Conservation (phyloP, 208 protist species). For the Acanthamoeba sp. region DNA sequence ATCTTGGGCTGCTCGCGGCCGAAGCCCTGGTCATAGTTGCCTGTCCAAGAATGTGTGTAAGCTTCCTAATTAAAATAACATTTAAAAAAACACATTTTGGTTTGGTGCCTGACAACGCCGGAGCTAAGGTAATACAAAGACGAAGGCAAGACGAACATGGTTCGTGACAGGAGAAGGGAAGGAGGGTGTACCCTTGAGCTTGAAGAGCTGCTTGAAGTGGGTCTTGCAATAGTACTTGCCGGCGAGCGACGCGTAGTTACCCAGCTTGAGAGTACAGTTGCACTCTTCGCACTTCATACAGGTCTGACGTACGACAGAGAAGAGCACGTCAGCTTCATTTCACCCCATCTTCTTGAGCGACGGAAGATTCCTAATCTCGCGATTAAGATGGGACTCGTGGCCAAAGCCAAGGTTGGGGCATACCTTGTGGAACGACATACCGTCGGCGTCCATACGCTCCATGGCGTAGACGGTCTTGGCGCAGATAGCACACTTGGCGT, state of each 20-base stretch:
- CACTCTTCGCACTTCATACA: conserved; percentile 84
- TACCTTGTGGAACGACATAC: conserved; percentile 42
- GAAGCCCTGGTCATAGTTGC: conserved; percentile 59
- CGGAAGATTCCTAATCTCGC: not conserved
- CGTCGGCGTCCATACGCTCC: conserved; percentile 71
- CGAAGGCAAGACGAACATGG: not conserved
- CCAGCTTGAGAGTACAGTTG: conserved; percentile 80
- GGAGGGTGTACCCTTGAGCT: conserved; percentile 9
- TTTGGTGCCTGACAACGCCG: not conserved
- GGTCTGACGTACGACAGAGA: not conserved
- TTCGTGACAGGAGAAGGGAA: not conserved
- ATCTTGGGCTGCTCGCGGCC: conserved; percentile 44
- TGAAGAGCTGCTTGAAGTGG: conserved; percentile 64
- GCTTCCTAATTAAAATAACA: not conserved
- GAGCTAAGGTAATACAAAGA: not conserved
- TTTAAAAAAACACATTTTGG: not conserved
- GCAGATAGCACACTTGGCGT: conserved; percentile 77
- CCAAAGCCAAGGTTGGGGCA: not conserved
- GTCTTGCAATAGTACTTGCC: conserved; percentile 74
- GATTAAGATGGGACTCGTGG: not conserved
- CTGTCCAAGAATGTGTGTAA: not conserved
- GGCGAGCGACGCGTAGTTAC: conserved; percentile 84
- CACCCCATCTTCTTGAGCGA: not conserved
- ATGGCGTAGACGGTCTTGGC: conserved; percentile 83
- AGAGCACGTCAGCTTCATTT: not conserved